Evolutionary conservation across 2,329 filamentous ascomycete genomes (phyloP).

Genomic region (Trichoderma hamatum): DNA sequence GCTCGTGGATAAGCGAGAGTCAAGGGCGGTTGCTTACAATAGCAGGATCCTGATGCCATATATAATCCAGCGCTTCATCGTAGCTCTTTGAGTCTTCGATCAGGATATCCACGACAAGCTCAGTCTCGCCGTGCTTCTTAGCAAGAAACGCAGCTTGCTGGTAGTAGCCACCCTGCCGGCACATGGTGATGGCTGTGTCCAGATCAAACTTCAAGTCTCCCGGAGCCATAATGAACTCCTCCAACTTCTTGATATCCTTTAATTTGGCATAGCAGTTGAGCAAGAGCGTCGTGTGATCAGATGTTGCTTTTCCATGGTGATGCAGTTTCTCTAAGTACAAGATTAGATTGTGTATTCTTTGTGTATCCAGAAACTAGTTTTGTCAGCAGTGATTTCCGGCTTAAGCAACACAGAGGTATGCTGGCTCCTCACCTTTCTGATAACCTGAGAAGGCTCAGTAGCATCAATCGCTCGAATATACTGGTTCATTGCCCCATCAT

Average conservation of each 20-base stretch:
- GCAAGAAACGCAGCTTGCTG: constrained; percentile 96
- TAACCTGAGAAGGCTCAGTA: constrained; percentile 94
- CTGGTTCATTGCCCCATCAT: constrained; percentile 98
- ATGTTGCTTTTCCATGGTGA: constrained; percentile 88
- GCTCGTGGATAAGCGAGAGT: neutral
- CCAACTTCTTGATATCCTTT: constrained; percentile 94
- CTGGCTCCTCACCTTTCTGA: constrained; percentile 68
- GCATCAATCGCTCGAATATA: constrained; percentile 96
- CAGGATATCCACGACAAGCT: constrained; percentile 91
- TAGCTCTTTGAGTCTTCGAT: constrained; percentile 96
- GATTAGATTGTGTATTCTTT: constrained; percentile 95
- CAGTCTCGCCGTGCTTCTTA: constrained; percentile 89
- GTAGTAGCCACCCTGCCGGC: constrained; percentile 92
- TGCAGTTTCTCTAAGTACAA: constrained; percentile 96
- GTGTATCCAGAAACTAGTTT: constrained; percentile 83
- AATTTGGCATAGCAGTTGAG: constrained; percentile 98
- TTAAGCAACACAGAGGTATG: neutral
- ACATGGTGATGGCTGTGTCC: constrained; percentile 97
- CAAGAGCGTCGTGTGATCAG: constrained; percentile 91
- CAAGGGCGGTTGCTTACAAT: constrained; percentile 55
- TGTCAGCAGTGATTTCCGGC: neutral
- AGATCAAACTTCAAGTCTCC: constrained; percentile 95
- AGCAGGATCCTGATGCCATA: constrained; percentile 82
- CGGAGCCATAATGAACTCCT: constrained; percentile 94
- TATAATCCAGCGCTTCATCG: constrained; percentile 83